Percentiles rank a stretch among this genome's conserved stretches.
phyloP scores from a whole-genome alignment of 2,329 filamentous ascomycete genomes.

The Blastomyces emzantsi region DNA sequence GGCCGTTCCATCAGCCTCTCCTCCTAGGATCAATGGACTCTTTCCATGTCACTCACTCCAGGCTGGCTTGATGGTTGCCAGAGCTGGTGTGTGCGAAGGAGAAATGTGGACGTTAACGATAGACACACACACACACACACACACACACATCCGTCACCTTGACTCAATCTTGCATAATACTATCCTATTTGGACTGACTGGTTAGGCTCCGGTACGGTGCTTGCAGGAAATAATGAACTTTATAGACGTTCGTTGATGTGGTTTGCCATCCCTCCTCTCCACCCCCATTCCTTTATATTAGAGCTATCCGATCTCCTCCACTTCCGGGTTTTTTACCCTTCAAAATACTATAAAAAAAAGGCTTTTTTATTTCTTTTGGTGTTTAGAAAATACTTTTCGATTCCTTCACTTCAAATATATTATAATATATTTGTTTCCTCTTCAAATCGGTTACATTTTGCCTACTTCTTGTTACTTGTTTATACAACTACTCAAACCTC shows the following conservation, averaged over 20 bases:
- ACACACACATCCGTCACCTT: slow-evolving; percentile 23
- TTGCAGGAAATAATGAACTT: slow-evolving; percentile 13
- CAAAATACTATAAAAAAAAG: slow-evolving; percentile 1
- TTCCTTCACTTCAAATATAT: background rate
- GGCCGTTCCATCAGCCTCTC: slow-evolving; percentile 34
- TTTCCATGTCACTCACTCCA: slow-evolving; percentile 21
- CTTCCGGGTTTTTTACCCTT: background rate
- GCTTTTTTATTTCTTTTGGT: background rate
- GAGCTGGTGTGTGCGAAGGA: slow-evolving; percentile 12
- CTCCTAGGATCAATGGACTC: slow-evolving; percentile 33
- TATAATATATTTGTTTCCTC: background rate
- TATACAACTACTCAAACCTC: background rate
- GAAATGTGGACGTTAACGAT: slow-evolving; percentile 20
- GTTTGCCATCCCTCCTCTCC: slow-evolving; percentile 1
- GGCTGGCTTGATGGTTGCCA: slow-evolving; percentile 26
- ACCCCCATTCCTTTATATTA: slow-evolving; percentile 10
- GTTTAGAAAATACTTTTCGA: background rate
- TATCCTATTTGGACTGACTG: slow-evolving; percentile 28
- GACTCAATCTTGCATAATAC: slow-evolving; percentile 33
- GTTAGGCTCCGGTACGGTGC: slow-evolving; percentile 25
- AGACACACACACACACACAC: slow-evolving; percentile 16
- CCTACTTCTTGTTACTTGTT: background rate
- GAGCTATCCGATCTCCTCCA: slow-evolving; percentile 5
- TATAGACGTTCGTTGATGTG: background rate
- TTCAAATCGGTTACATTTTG: slow-evolving; percentile 4